Percentiles rank a stretch among this genome's conserved stretches.
Evolutionary conservation across 2,329 filamentous ascomycete species (phyloP).

Genomic region (Aureobasidium sp.): DNA sequence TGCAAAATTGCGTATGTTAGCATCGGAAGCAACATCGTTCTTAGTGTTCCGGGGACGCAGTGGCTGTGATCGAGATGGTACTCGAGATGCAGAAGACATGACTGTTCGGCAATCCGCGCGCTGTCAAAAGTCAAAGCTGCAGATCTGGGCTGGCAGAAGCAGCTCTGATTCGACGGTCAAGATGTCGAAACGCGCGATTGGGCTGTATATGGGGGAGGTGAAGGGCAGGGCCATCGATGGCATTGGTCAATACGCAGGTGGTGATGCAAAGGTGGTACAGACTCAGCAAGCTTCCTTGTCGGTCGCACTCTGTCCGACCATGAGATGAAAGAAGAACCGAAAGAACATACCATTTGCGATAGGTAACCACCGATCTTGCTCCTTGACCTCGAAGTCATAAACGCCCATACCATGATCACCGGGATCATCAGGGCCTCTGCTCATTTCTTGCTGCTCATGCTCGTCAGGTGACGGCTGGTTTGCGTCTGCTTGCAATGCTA

Average conservation of each 20-base stretch:
- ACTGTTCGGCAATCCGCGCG: conserved; percentile 25
- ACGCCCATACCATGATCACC: conserved; percentile 53
- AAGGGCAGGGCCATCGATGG: conserved; percentile 19
- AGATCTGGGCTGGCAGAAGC: conserved; percentile 25
- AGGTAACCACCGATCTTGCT: conserved; percentile 98
- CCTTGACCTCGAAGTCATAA: conserved; percentile 98
- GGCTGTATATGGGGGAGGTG: conserved; percentile 28
- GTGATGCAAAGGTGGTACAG: conserved; percentile 22
- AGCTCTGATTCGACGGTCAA: conserved; percentile 38
- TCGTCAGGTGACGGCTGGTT: conserved; percentile 48
- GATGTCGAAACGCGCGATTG: conserved; percentile 40
- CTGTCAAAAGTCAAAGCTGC: conserved; percentile 24
- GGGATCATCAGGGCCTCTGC: conserved; percentile 19
- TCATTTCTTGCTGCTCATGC: conserved; percentile 57
- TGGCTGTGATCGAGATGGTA: conserved; percentile 19
- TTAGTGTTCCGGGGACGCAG: conserved; percentile 18
- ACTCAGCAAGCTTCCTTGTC: conserved; percentile 1
- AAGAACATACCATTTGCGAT: conserved; percentile 96
- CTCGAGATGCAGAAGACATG: conserved; percentile 37
- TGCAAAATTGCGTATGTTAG: conserved; percentile 90
- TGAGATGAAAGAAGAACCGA: background rate
- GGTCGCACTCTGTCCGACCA: conserved; percentile 1
- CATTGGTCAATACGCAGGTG: conserved; percentile 24
- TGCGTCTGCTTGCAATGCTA: conserved; percentile 9
- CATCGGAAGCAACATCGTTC: conserved; percentile 50